A percentile compares a stretch with the other conserved stretches of the same genome.
phyloP scores from a whole-genome alignment of 176 grass and related monocot genomes.

The Eleusine indica region DNA sequence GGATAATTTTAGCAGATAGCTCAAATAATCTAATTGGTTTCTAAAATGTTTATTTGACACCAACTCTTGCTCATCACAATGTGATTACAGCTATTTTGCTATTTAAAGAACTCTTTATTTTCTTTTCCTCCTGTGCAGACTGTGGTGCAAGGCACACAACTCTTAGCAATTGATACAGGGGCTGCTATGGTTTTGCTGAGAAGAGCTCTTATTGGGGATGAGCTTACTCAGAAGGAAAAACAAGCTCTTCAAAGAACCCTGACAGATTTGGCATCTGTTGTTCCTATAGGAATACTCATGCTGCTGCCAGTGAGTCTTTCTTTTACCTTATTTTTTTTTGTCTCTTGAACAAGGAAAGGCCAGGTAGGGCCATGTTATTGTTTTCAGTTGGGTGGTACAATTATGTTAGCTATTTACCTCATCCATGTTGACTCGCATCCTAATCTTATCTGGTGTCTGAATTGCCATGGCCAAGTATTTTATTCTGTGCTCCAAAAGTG shows the following conservation, averaged over 20 bases:
- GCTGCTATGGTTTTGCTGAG: conserved; percentile 77
- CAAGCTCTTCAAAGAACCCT: conserved; percentile 97
- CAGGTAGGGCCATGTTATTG: conserved; percentile 11
- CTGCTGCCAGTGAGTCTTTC: conserved; percentile 89
- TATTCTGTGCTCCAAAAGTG: conserved; percentile 15
- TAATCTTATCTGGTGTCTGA: conserved; percentile 1
- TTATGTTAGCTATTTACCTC: conserved; percentile 17
- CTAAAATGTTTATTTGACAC: neutral
- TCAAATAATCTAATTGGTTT: conserved; percentile 18
- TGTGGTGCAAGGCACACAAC: conserved; percentile 93
- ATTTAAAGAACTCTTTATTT: conserved; percentile 24
- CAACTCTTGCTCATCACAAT: neutral
- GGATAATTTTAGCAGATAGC: neutral
- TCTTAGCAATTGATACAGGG: conserved; percentile 88
- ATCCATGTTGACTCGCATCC: conserved; percentile 2
- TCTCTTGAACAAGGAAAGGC: conserved; percentile 7
- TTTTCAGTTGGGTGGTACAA: conserved; percentile 39
- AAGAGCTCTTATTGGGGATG: conserved; percentile 95
- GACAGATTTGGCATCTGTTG: conserved; percentile 95
- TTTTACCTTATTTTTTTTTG: conserved; percentile 7
- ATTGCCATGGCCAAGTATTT: conserved; percentile 27
- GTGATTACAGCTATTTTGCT: conserved; percentile 7
- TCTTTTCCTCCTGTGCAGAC: conserved; percentile 53
- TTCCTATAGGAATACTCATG: conserved; percentile 99
- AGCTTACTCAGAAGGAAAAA: conserved; percentile 95